phyloP scores from a whole-genome alignment of 306 rosid species.

The Vigna mungo region DNA sequence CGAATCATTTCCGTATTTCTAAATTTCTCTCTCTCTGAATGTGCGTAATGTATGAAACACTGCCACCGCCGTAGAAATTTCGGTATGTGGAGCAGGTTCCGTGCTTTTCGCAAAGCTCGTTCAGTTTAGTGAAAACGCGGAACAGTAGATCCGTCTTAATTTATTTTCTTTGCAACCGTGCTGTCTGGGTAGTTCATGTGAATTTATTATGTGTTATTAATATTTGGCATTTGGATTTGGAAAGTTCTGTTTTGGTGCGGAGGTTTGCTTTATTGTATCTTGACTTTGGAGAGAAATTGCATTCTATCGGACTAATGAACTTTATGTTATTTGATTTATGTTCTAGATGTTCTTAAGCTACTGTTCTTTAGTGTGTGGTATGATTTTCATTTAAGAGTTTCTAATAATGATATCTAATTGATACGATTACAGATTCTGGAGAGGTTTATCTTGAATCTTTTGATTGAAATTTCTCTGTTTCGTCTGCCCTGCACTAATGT shows the following conservation, averaged over 20 bases:
- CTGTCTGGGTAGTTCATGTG: not conserved
- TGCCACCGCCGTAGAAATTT: not conserved
- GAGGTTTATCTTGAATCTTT: not conserved
- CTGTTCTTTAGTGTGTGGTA: not conserved
- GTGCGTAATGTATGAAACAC: not conserved
- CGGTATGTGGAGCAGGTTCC: not conserved
- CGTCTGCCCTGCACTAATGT: not conserved
- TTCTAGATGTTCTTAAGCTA: not conserved
- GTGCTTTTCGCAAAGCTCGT: not conserved
- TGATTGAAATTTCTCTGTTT: not conserved
- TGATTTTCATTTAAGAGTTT: not conserved
- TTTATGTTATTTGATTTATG: not conserved
- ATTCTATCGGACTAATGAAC: not conserved
- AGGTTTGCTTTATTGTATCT: not conserved
- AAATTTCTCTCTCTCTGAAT: not conserved
- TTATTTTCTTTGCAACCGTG: not conserved
- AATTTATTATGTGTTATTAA: not conserved
- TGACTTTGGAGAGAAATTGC: not conserved
- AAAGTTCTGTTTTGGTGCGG: not conserved
- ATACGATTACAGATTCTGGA: not conserved
- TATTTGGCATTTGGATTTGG: not conserved
- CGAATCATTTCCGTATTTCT: not conserved
- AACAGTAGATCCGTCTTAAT: constrained; percentile 35
- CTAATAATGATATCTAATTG: not conserved
- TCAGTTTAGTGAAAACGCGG: not conserved